Base-by-base conservation (phyloP, 768 basidiomycete genomes). In the Boletus insuetus region DNA sequence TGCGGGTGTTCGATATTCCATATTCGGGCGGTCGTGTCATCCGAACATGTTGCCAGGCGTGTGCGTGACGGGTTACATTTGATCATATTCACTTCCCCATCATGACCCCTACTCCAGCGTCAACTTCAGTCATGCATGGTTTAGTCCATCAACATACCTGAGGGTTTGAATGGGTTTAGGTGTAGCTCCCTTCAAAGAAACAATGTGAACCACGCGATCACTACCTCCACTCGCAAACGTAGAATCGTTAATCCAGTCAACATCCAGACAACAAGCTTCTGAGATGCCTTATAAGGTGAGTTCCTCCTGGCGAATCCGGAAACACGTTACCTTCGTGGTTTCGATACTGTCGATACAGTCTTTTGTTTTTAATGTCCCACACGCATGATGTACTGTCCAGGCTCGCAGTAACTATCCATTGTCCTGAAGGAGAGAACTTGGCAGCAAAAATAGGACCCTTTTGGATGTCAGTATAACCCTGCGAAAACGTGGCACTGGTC, bases 381-480 rank as follows among this genome's bases (percentile, higher is more conserved):
- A 93, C 76, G 63, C 89, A 90, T 6, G 85, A 78, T 3, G 85
- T 86, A 10, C 84, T 82, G 65, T 94, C 91, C 49, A 91, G 65
- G 68, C 91, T 91, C 3, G 86, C 89, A 11, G 88, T 86, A 42
- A 85, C 70, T 49, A 94, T 74, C 83, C 85, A 88, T 48, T 79
- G 78, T 6, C 91, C 89, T 35, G 81, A 79, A 56, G 77, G 82
- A 12, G 90, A 93, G 63, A 93, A 94, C 52, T 83, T 81, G 43
- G 84, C 80, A 41, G 89, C 82, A 64, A 93, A 92, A 68, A 93
- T 85, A 31, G 90, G 87, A 52, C 84, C 89, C 88, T 91, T 70
- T 70, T 50, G 63, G 54, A 57, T 61, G 61, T 70, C 51, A 66
- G 65, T 57, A 59, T 48, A 22, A 26, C 6, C 39, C 29, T 49